phyloP scores from a whole-genome alignment of 2,329 filamentous ascomycete genomes.

The Alternaria viburni region DNA sequence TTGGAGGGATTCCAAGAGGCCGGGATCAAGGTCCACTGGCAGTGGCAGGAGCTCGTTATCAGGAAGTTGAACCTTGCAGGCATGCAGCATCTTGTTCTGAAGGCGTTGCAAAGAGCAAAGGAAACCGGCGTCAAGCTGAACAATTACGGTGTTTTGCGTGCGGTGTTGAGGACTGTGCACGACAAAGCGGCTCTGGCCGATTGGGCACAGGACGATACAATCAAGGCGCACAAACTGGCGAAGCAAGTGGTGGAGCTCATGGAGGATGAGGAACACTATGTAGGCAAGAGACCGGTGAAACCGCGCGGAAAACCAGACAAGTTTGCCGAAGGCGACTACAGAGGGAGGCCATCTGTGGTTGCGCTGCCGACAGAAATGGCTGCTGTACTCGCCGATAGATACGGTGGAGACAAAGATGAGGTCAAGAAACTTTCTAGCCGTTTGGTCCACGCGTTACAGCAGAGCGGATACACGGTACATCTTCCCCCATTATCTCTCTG shows the following conservation, averaged over 20 bases:
- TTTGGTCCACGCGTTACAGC: conserved; percentile 45
- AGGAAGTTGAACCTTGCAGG: conserved; percentile 25
- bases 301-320: conserved; percentile 15
- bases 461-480: conserved; percentile 28
- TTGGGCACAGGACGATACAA: conserved; percentile 48
- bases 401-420: conserved; percentile 47
- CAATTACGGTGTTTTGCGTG: conserved; percentile 31
- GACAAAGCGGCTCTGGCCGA: conserved; percentile 38
- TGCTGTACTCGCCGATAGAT: conserved; percentile 48
- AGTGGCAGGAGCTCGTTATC: conserved; percentile 27
- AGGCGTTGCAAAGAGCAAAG: conserved; percentile 34
- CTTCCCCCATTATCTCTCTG: not conserved
- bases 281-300: conserved; percentile 7
- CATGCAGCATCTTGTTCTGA: conserved; percentile 37
- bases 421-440: conserved; percentile 50
- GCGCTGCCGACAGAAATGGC: conserved; percentile 54
- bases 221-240: conserved; percentile 47
- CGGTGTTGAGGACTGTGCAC: conserved; percentile 46
- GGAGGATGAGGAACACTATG: conserved; percentile 50
- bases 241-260: conserved; percentile 51
- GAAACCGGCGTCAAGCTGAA: conserved; percentile 34
- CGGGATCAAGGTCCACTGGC: conserved; percentile 17
- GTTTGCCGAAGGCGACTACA: conserved; percentile 24
- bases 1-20: conserved; percentile 41
- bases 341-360: conserved; percentile 45